Percentiles rank a stretch among this genome's conserved stretches.
Conservation (phyloP, 768 basidiomycete genomes). For the Gloeostereum incarnatum region DNA sequence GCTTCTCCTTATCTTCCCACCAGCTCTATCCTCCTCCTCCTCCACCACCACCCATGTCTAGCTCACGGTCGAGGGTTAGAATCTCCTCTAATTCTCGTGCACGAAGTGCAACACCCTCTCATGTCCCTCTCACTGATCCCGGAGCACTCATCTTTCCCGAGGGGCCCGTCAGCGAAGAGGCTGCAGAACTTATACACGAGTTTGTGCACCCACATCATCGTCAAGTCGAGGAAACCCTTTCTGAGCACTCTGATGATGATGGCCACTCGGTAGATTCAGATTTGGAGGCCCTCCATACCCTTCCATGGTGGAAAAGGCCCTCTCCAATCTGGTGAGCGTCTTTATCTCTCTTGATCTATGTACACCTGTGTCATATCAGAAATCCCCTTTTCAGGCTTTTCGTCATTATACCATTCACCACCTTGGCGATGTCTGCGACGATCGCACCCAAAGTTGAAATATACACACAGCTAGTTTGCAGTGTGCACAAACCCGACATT, state of each 20-base stretch:
- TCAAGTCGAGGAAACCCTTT: conserved; percentile 24
- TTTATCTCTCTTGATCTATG: neutral
- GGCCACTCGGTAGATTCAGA: conserved; percentile 19
- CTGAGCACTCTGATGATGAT: conserved; percentile 3
- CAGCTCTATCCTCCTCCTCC: conserved; percentile 1
- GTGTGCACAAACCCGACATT: conserved; percentile 54
- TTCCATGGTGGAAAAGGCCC: conserved; percentile 72
- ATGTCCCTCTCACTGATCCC: conserved; percentile 15
- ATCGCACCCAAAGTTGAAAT: conserved; percentile 67
- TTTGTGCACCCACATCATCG: conserved; percentile 30
- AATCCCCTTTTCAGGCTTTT: conserved; percentile 42
- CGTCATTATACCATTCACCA: conserved; percentile 37
- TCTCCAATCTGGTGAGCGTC: conserved; percentile 60
- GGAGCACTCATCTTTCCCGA: conserved; percentile 34
- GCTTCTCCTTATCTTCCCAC: conserved; percentile 1
- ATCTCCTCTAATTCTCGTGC: conserved; percentile 8
- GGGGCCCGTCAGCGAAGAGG: conserved; percentile 33
- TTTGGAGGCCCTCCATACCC: conserved; percentile 14
- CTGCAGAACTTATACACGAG: conserved; percentile 35
- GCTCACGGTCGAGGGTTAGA: too few species aligned
- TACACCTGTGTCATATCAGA: neutral
- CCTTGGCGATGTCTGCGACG: conserved; percentile 46
- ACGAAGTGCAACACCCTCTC: conserved; percentile 8
- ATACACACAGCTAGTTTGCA: conserved; percentile 66
- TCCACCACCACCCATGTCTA: conserved; percentile 1